A percentile compares a stretch with the other conserved stretches of the same genome.
Conservation (phyloP, 495 filamentous ascomycete genomes). For the Penicillium herquei region DNA sequence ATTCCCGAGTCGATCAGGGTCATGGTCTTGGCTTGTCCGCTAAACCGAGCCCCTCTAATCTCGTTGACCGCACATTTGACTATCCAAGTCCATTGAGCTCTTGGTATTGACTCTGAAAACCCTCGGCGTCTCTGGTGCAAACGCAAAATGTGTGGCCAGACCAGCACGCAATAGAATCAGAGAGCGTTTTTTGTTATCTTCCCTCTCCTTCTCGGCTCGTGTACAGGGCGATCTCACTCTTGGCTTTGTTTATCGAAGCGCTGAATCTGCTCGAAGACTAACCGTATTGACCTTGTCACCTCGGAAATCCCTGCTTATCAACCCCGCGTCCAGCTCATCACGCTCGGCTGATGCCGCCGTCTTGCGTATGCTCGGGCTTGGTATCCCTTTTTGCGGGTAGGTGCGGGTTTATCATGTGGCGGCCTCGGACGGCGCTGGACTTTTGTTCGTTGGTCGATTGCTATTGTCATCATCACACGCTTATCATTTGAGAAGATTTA, state of each 20-base stretch:
- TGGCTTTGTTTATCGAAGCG: not conserved
- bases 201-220: too few relatives aligned
- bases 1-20: conserved; percentile 1
- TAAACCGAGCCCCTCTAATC: not conserved
- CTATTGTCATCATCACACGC: not conserved
- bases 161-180: not conserved
- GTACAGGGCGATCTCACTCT: not conserved
- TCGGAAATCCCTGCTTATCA: not conserved
- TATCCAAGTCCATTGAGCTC: not conserved
- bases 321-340: conserved; percentile 1
- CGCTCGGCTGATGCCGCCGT: not conserved
- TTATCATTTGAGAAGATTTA: not conserved
- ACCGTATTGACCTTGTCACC: not conserved
- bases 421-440: not conserved
- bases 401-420: not conserved
- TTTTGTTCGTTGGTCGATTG: not conserved
- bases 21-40: not conserved
- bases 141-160: not conserved
- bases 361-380: not conserved
- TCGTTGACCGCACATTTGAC: not conserved
- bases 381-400: not conserved
- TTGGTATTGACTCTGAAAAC: conserved; percentile 2
- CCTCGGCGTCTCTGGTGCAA: not conserved
- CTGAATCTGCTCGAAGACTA: not conserved
- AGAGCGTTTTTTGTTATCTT: not conserved